Evolutionary conservation across 108 stramenopile species (phyloP).

Genomic region (Fragilaria crotonensis): DNA sequence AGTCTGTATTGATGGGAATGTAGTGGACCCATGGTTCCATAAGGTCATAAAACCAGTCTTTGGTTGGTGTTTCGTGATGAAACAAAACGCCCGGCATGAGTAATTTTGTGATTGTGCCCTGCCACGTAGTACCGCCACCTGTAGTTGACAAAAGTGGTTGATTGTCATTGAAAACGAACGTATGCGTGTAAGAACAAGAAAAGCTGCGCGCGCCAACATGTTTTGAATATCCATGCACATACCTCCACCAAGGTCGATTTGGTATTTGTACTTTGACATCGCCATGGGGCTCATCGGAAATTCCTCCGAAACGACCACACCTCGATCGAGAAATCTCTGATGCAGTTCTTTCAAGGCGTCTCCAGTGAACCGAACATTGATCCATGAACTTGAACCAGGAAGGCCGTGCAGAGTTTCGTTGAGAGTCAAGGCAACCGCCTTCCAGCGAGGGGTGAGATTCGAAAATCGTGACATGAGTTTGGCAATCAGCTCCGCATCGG

Average conservation of each 20-base stretch:
- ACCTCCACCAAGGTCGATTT: conserved; percentile 46
- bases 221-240: too few species aligned
- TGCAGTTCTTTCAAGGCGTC: neutral
- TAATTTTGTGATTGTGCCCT: conserved; percentile 37
- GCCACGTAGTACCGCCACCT: conserved; percentile 42
- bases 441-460: neutral
- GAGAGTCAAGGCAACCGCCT: neutral
- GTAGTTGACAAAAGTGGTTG: too few species aligned
- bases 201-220: too few species aligned
- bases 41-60: conserved; percentile 1
- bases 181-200: too few species aligned
- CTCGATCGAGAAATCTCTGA: neutral
- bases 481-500: neutral
- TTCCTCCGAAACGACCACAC: neutral
- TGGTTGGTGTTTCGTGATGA: neutral
- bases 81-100: conserved; percentile 4
- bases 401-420: neutral
- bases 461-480: neutral
- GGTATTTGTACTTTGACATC: conserved; percentile 30
- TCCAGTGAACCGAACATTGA: neutral
- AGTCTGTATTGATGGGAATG: conserved; percentile 2
- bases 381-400: neutral
- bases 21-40: conserved; percentile 6
- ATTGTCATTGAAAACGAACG: too few species aligned
- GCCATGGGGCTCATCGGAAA: neutral